Conservation (phyloP, 495 filamentous ascomycete species). For the Hypoxylon trugodes region DNA sequence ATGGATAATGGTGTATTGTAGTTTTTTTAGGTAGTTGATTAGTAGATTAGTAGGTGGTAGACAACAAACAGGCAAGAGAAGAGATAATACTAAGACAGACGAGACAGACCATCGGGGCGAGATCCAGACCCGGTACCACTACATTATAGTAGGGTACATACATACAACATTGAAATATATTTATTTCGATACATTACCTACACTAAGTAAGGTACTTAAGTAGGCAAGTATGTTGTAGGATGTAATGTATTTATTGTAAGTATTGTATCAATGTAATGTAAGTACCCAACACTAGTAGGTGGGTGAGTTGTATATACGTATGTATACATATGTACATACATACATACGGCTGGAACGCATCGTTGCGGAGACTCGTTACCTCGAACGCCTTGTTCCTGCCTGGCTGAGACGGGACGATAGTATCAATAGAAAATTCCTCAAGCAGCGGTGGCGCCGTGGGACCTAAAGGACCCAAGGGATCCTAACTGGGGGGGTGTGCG, state of each 20-base stretch:
- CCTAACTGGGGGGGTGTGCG: slow-evolving; percentile 17
- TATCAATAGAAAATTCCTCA: slow-evolving; percentile 36
- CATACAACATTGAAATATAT: too few species aligned
- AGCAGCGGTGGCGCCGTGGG: slow-evolving; percentile 37
- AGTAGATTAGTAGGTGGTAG: too few species aligned
- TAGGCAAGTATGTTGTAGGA: slow-evolving; percentile 2
- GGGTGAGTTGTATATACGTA: neutral
- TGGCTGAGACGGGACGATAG: slow-evolving; percentile 42
- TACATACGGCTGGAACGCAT: slow-evolving; percentile 36
- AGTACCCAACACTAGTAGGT: too few species aligned
- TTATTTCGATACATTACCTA: too few species aligned
- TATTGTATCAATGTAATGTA: too few species aligned
- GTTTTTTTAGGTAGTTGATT: too few species aligned
- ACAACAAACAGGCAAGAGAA: too few species aligned
- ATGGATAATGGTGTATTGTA: too few species aligned
- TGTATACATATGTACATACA: neutral
- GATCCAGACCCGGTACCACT: neutral
- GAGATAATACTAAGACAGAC: too few species aligned
- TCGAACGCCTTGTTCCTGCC: slow-evolving; percentile 38
- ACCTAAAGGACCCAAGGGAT: slow-evolving; percentile 25
- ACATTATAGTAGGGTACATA: too few species aligned
- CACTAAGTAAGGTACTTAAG: neutral
- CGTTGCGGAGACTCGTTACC: slow-evolving; percentile 29
- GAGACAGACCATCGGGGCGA: neutral
- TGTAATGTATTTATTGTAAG: too few species aligned